Conservation (phyloP, 257 asterid species). For the Petunia axillaris region DNA sequence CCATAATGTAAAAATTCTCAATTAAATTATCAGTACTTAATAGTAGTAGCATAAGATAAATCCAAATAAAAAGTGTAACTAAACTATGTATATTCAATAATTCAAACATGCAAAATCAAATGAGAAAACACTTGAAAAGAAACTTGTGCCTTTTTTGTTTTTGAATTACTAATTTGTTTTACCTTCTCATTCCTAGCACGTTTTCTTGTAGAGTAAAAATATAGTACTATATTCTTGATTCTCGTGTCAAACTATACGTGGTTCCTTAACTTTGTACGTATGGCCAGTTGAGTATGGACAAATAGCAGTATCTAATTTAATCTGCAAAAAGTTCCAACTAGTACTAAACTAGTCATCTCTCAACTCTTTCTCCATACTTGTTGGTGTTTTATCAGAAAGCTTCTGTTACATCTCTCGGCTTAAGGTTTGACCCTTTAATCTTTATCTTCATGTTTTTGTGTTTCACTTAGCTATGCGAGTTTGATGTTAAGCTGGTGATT, state of each 20-base stretch:
- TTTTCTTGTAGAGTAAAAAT: neutral
- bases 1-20: too few relatives aligned
- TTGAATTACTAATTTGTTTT: too few relatives aligned
- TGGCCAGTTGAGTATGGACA: neutral
- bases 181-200: neutral
- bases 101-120: too few relatives aligned
- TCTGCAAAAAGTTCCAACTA: neutral
- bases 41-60: too few relatives aligned
- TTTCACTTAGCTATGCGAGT: neutral
- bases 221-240: neutral
- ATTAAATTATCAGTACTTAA: too few relatives aligned
- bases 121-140: too few relatives aligned
- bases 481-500: neutral
- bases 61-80: too few relatives aligned
- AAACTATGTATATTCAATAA: too few relatives aligned
- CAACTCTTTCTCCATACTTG: neutral
- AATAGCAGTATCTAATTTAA: neutral
- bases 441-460: neutral
- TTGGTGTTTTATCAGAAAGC: constrained; percentile 1
- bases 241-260: neutral
- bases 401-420: constrained; percentile 12
- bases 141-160: too few relatives aligned
- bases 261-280: neutral
- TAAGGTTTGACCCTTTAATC: constrained; percentile 31
- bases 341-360: neutral